These are phyloP conservation scores for Trichomonas vaginalis DNA, from an alignment of 208 protist genomes.

Conservation along the genomic window DNA sequence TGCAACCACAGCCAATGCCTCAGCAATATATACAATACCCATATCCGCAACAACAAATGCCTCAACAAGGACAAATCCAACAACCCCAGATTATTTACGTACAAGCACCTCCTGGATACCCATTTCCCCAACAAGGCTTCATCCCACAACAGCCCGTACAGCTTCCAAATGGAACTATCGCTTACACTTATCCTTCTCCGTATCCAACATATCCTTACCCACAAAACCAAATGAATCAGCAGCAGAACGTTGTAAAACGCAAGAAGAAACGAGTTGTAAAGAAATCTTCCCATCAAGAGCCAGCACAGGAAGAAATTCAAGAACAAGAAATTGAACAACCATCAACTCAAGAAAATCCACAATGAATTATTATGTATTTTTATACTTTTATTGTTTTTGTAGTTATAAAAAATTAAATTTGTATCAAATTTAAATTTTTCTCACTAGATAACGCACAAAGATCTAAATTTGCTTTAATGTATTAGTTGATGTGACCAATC, in stretches of 20 bases:
- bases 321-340: too few species aligned
- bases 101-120: not conserved
- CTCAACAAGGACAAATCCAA: not conserved
- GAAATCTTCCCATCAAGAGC: not conserved
- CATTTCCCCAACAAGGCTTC: not conserved
- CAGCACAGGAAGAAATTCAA: not conserved
- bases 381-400: too few species aligned
- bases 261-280: not conserved
- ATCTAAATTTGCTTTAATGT: too few species aligned
- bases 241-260: not conserved
- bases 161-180: not conserved
- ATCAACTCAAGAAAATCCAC: too few species aligned
- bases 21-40: not conserved
- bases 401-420: too few species aligned
- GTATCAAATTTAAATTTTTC: too few species aligned
- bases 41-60: not conserved
- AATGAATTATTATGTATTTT: too few species aligned
- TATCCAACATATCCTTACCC: not conserved
- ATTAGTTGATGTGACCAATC: too few species aligned
- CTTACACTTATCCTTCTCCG: too few species aligned
- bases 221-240: not conserved
- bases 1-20: too few species aligned
- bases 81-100: not conserved
- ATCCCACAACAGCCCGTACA: too few species aligned
- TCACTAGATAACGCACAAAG: too few species aligned